Percentiles rank a stretch among this genome's conserved stretches.
Conservation (phyloP, 306 rosid genomes). For the Crataegus laevigata region DNA sequence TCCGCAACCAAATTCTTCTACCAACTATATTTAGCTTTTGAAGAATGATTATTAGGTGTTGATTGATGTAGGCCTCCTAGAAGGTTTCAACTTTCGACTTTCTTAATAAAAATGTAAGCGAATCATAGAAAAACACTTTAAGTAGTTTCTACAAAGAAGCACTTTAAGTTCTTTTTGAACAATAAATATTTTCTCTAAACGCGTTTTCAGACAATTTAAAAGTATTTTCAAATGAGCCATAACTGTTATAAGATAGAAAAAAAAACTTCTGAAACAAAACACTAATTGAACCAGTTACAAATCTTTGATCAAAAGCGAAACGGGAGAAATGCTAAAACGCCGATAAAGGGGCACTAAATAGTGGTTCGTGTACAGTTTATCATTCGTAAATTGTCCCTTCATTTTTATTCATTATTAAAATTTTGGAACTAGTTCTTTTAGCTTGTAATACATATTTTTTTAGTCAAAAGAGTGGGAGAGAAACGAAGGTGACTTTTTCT, state of each 20-base stretch:
- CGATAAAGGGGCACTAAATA: too few species aligned
- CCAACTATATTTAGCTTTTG: conserved; percentile 19
- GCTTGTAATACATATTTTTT: too few species aligned
- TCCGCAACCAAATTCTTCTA: conserved; percentile 19
- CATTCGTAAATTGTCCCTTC: too few species aligned
- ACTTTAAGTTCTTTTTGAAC: too few species aligned
- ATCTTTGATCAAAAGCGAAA: not conserved
- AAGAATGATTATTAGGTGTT: not conserved
- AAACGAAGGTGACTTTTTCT: conserved; percentile 36
- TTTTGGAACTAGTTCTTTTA: too few species aligned
- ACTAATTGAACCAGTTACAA: not conserved
- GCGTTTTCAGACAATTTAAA: fast-evolving
- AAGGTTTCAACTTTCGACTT: not conserved
- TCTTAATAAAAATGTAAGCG: too few species aligned
- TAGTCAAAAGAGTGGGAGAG: conserved; percentile 4
- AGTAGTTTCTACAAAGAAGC: fast-evolving
- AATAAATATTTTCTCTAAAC: too few species aligned
- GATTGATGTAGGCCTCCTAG: not conserved
- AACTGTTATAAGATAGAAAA: too few species aligned
- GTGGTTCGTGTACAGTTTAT: too few species aligned
- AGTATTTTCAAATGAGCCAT: fast-evolving
- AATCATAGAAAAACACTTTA: fast-evolving
- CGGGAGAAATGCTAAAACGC: too few species aligned
- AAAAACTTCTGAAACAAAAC: not conserved
- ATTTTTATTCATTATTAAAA: too few species aligned